Evolutionary conservation across 1,139 yeast genomes (phyloP).

Genomic region (Kurtzmaniella quercitrusa): DNA sequence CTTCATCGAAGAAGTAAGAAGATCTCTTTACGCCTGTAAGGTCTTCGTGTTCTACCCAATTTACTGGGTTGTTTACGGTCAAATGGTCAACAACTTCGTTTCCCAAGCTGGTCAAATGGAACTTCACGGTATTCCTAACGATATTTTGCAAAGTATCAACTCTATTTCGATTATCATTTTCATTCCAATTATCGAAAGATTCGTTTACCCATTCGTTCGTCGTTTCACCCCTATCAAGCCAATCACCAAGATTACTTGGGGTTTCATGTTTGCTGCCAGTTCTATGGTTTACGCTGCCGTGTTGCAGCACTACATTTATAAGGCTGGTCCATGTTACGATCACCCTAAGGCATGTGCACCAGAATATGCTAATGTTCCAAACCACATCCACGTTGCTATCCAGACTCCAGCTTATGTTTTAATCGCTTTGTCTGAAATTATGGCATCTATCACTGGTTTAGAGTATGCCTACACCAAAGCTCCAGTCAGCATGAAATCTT

Average conservation of each 20-base stretch:
- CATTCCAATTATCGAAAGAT: conserved; percentile 55
- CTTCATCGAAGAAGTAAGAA: conserved; percentile 60
- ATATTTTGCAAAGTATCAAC: conserved; percentile 59
- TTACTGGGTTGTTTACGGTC: conserved; percentile 67
- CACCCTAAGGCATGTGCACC: conserved; percentile 41
- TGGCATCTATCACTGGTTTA: conserved; percentile 64
- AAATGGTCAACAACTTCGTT: conserved; percentile 61
- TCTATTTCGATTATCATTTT: conserved; percentile 59
- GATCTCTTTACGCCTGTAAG: conserved; percentile 59
- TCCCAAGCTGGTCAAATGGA: conserved; percentile 66
- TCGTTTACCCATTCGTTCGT: conserved; percentile 54
- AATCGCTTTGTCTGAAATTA: conserved; percentile 60
- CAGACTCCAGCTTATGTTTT: conserved; percentile 64
- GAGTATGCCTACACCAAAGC: conserved; percentile 72
- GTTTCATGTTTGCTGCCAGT: conserved; percentile 67
- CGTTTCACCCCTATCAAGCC: conserved; percentile 59
- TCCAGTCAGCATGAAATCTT: conserved; percentile 61
- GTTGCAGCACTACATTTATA: conserved; percentile 70
- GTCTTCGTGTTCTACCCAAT: conserved; percentile 60
- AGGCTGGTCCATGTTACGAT: conserved; percentile 74
- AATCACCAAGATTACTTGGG: conserved; percentile 68
- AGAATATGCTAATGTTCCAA: conserved; percentile 34
- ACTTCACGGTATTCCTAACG: conserved; percentile 62
- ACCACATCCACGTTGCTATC: conserved; percentile 55
- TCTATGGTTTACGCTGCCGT: conserved; percentile 82